phyloP scores from a whole-genome alignment of 2,329 filamentous ascomycete species.

The Aureobasidium sp. region DNA sequence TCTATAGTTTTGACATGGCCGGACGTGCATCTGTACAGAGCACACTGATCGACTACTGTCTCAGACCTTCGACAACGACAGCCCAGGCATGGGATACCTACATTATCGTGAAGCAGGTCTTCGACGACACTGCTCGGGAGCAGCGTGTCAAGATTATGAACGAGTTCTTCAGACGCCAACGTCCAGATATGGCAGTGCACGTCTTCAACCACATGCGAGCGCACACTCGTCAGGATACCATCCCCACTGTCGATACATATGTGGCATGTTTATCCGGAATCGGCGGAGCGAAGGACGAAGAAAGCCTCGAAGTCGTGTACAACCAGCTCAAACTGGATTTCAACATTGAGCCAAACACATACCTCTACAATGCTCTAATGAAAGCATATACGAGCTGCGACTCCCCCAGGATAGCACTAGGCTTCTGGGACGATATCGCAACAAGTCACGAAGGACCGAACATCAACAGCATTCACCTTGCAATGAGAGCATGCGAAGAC shows the following conservation, averaged over 20 bases:
- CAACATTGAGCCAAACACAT: slow-evolving; percentile 66
- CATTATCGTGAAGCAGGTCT: slow-evolving; percentile 48
- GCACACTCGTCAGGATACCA: slow-evolving; percentile 51
- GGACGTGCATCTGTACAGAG: slow-evolving; percentile 60
- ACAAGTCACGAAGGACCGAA: slow-evolving; percentile 76
- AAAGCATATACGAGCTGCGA: slow-evolving; percentile 68
- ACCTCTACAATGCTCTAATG: slow-evolving; percentile 77
- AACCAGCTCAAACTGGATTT: slow-evolving; percentile 93
- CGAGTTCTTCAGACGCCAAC: slow-evolving; percentile 75
- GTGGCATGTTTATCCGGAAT: slow-evolving; percentile 69
- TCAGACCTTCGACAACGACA: slow-evolving; percentile 54
- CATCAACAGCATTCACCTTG: slow-evolving; percentile 68
- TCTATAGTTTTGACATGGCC: slow-evolving; percentile 57
- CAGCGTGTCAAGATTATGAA: slow-evolving; percentile 68
- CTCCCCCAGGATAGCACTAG: slow-evolving; percentile 56
- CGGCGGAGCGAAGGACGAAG: slow-evolving; percentile 28
- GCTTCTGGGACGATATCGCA: slow-evolving; percentile 80
- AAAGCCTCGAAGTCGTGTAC: slow-evolving; percentile 66
- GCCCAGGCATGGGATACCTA: slow-evolving; percentile 55
- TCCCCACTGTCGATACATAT: slow-evolving; percentile 68
- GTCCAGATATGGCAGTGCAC: slow-evolving; percentile 75
- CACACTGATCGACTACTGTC: slow-evolving; percentile 58
- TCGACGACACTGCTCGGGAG: slow-evolving; percentile 53
- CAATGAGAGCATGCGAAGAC: slow-evolving; percentile 70
- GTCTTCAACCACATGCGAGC: slow-evolving; percentile 94